Evolutionary conservation across 345 rosid genomes (phyloP), one percentile per base, ranked within the genome.

Genomic region (Melaleuca quinquenervia): DNA sequence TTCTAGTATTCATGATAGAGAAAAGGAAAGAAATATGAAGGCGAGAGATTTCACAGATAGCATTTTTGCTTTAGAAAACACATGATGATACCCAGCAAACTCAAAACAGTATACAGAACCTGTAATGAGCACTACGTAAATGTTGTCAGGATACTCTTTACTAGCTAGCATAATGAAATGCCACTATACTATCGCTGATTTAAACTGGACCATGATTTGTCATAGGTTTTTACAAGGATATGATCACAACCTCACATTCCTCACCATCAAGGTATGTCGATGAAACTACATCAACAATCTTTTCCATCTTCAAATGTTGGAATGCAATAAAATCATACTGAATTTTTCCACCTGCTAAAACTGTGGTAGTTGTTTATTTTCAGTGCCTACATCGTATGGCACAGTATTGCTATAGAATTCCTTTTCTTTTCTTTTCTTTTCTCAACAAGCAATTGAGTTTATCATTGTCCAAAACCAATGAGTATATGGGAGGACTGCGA

Each of bases 241-340:
- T 58, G 94, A 85, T 11, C 91, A 95, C 86, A 93, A 93, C 90
- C 95, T 96, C 24, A 96, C 96, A 55, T 96, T 96, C 87, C 53
- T 95, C 85, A 96, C 96, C 84, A 75, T 94, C 85, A 95, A 95
- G 95, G 96, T 92, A 70, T 70, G 78, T 70, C 13, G 10, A 41
- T 3, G 78, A 70, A 29, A 70, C 78, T 70, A 8, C 78, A 18
- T 32, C 48, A 70, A 70, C 48, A 18, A 32, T 70, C 44, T 70
- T 70, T 48, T 36, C 78, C 3, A 70, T 70, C 13, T 70, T 70
- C 78, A 70, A 70, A 16, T 70, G 48, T 70, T 36, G 78, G 48
- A 70, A 36, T 0, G 78, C 48, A 36, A 24, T 36, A 32, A 70
- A 18, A 36, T 36, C 48, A 32, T 70, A 41, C 78, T 26, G 36